These are phyloP conservation scores for Chalciporus piperatoides DNA, from an alignment of 1,284 basidiomycete species.

Conservation along the genomic window DNA sequence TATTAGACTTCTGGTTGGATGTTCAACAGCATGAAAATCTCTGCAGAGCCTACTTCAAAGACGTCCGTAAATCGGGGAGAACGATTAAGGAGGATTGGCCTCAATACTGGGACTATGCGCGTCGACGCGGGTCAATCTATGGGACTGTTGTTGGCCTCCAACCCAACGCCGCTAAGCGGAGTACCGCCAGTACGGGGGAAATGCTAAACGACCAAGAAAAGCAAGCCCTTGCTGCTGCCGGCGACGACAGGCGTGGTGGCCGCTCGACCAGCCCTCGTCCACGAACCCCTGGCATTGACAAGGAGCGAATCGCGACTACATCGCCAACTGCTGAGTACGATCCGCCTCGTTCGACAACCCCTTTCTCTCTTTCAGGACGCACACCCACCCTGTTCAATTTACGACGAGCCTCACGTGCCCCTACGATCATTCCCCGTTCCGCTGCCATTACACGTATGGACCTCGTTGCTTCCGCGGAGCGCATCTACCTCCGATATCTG, in stretches of 20 bases:
- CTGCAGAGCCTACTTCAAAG: constrained; percentile 98
- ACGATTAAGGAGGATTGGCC: constrained; percentile 96
- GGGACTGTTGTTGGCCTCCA: constrained; percentile 82
- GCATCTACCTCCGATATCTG: constrained; percentile 93
- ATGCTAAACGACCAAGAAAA: constrained; percentile 63
- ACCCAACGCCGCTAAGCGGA: constrained; percentile 60
- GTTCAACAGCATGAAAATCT: constrained; percentile 99
- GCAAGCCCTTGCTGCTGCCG: constrained; percentile 47
- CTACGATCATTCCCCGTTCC: constrained; percentile 86
- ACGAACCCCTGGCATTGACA: constrained; percentile 40
- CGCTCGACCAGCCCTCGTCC: constrained; percentile 51
- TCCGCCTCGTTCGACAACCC: constrained; percentile 66
- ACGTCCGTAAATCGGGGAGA: constrained; percentile 89
- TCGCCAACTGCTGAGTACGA: constrained; percentile 45
- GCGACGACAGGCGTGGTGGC: constrained; percentile 46
- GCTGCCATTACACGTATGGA: constrained; percentile 87
- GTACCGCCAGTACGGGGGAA: constrained; percentile 70
- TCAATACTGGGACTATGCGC: constrained; percentile 90
- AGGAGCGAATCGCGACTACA: constrained; percentile 45
- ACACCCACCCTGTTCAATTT: constrained; percentile 70
- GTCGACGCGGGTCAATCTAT: constrained; percentile 84
- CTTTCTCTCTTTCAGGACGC: constrained; percentile 70
- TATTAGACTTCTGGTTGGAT: constrained; percentile 98
- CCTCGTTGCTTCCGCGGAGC: constrained; percentile 89
- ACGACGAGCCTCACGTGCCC: constrained; percentile 73